These are phyloP conservation scores for Micractinium sp. DNA, from an alignment of 139 green algal genomes.

Conservation along the genomic window DNA sequence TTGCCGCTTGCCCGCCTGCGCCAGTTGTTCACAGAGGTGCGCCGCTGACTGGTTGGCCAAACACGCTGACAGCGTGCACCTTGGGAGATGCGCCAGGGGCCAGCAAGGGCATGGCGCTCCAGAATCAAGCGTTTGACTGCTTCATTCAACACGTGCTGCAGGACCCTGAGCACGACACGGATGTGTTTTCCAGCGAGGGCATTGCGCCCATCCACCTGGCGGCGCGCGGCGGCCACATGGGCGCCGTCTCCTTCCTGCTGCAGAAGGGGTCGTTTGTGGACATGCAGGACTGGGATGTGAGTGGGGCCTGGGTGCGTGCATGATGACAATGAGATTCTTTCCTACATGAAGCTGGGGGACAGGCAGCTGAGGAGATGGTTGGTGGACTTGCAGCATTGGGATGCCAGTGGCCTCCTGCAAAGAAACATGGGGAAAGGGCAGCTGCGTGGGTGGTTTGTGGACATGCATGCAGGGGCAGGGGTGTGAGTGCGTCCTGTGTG, in stretches of 20 bases:
- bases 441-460: background rate
- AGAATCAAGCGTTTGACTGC: background rate
- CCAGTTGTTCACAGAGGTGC: slow-evolving; percentile 38
- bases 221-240: slow-evolving; percentile 46
- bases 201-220: slow-evolving; percentile 65
- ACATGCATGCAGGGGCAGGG: background rate
- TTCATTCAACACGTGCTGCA: background rate
- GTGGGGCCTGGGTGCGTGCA: background rate
- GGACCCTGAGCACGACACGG: slow-evolving; percentile 12
- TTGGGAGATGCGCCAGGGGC: too few relatives aligned
- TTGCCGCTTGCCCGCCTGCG: background rate
- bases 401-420: background rate
- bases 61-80: too few relatives aligned
- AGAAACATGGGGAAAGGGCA: background rate
- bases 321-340: background rate
- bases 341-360: background rate
- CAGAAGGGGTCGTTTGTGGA: slow-evolving; percentile 17
- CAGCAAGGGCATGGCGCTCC: too few relatives aligned
- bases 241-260: slow-evolving; percentile 37
- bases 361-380: background rate
- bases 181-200: slow-evolving; percentile 62
- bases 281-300: slow-evolving; percentile 52
- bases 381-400: background rate
- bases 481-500: too few relatives aligned
- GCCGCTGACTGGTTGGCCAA: background rate